A percentile compares a stretch with the other conserved stretches of the same genome.
Evolutionary conservation across 352 stramenopile genomes (phyloP).

Genomic region (Pythium brassicae): DNA sequence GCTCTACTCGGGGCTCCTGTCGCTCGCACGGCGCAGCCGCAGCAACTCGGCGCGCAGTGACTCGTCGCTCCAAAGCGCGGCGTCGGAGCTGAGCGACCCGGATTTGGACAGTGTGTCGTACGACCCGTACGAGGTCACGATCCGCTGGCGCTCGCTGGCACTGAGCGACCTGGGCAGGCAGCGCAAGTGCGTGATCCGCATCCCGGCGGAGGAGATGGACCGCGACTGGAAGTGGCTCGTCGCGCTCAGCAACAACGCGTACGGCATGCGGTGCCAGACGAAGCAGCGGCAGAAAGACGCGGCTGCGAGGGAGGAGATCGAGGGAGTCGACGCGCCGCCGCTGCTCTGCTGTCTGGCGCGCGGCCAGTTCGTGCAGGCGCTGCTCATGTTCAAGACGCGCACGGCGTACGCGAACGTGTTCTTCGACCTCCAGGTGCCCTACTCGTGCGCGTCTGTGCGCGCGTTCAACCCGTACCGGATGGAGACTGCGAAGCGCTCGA

Average conservation of each 20-base stretch:
- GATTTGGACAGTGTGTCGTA: conserved; percentile 2
- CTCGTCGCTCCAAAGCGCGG: conserved; percentile 6
- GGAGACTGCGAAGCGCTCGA: conserved; percentile 31
- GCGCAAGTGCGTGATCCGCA: conserved; percentile 26
- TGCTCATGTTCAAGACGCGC: conserved; percentile 61
- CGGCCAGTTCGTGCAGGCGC: conserved; percentile 71
- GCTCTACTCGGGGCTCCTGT: conserved; percentile 8
- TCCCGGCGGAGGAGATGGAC: conserved; percentile 43
- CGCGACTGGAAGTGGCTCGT: conserved; percentile 65
- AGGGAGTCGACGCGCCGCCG: conserved; percentile 13
- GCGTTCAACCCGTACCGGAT: conserved; percentile 79
- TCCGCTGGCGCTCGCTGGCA: conserved; percentile 9
- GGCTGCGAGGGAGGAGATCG: not conserved
- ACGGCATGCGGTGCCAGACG: conserved; percentile 37
- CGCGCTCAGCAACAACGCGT: conserved; percentile 49
- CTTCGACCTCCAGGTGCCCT: conserved; percentile 79
- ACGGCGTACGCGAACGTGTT: conserved; percentile 79
- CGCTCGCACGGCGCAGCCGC: conserved; percentile 7
- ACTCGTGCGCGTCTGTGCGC: conserved; percentile 64
- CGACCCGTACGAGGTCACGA: conserved; percentile 14
- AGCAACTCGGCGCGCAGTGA: conserved; percentile 9
- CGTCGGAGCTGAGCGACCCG: conserved; percentile 12
- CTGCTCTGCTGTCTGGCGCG: conserved; percentile 62
- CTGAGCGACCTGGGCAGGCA: conserved; percentile 6
- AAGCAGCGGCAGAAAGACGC: conserved; percentile 6